Percentiles rank a stretch among this genome's conserved stretches.
Evolutionary conservation across 1,284 basidiomycete species (phyloP).

Genomic region (Irpex lacteus): DNA sequence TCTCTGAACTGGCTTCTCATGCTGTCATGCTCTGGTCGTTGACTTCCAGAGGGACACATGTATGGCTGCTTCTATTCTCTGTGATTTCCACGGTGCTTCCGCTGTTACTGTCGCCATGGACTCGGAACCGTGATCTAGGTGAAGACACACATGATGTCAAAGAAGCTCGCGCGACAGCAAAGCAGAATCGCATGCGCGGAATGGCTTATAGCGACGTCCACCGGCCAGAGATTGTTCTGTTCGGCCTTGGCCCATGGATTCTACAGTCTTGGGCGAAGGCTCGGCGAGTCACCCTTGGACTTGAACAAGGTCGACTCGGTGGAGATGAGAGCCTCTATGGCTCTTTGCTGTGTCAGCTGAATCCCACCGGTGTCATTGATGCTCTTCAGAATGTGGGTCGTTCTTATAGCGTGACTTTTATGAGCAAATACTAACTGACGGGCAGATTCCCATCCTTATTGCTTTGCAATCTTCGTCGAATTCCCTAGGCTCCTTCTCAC

Average conservation of each 20-base stretch:
- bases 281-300: slow-evolving; percentile 52
- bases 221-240: slow-evolving; percentile 75
- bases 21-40: slow-evolving; percentile 65
- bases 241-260: slow-evolving; percentile 81
- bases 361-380: slow-evolving; percentile 59
- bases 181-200: slow-evolving; percentile 69
- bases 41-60: slow-evolving; percentile 53
- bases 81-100: slow-evolving; percentile 56
- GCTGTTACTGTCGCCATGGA: slow-evolving; percentile 47
- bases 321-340: slow-evolving; percentile 11
- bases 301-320: slow-evolving; percentile 39
- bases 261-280: slow-evolving; percentile 69
- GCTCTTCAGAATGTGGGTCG: slow-evolving; percentile 64
- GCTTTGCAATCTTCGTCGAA: slow-evolving; percentile 68
- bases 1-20: slow-evolving; percentile 70
- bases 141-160: slow-evolving; percentile 42
- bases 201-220: slow-evolving; percentile 67
- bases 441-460: slow-evolving; percentile 67
- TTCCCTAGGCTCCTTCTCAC: slow-evolving; percentile 71
- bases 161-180: slow-evolving; percentile 54
- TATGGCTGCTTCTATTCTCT: slow-evolving; percentile 58
- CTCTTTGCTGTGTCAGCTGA: slow-evolving; percentile 49
- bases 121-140: slow-evolving; percentile 25
- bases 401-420: neutral
- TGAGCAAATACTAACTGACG: slow-evolving; percentile 4